Evolutionary conservation across 2,329 filamentous ascomycete species (phyloP).

Genomic region (Domatiomyces catenatus): DNA sequence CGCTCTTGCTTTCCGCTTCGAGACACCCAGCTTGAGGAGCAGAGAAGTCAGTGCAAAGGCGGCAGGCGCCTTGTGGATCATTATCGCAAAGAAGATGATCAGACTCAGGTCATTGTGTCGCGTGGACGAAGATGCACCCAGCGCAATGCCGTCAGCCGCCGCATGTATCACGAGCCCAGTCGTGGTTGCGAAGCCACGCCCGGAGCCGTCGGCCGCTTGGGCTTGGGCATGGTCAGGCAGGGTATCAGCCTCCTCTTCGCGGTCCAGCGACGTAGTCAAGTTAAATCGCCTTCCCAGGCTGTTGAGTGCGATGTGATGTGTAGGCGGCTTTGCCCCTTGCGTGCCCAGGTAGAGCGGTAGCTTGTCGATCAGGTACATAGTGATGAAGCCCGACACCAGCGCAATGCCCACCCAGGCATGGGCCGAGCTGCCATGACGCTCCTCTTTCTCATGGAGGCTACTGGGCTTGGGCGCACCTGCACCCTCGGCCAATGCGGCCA

Average conservation of each 20-base stretch:
- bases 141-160: constrained; percentile 83
- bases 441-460: constrained; percentile 27
- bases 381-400: constrained; percentile 71
- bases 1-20: constrained; percentile 66
- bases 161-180: constrained; percentile 92
- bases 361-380: constrained; percentile 94
- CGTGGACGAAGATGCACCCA: constrained; percentile 74
- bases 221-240: constrained; percentile 40
- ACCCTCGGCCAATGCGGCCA: constrained; percentile 18
- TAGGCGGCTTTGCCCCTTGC: constrained; percentile 47
- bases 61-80: constrained; percentile 93
- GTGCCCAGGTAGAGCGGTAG: constrained; percentile 59
- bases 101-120: constrained; percentile 63
- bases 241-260: constrained; percentile 25
- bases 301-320: constrained; percentile 76
- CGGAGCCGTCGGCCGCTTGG: constrained; percentile 34
- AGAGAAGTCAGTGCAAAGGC: constrained; percentile 89
- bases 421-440: constrained; percentile 35
- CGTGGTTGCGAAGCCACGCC: constrained; percentile 63
- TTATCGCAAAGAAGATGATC: constrained; percentile 88
- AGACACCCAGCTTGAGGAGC: constrained; percentile 76
- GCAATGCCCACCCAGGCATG: constrained; percentile 76
- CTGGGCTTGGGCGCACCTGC: constrained; percentile 23
- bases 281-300: constrained; percentile 49
- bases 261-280: constrained; percentile 28